These are phyloP conservation scores for Cystobasidium slooffiae DNA, from an alignment of 1,284 basidiomycete genomes.

Conservation along the genomic window DNA sequence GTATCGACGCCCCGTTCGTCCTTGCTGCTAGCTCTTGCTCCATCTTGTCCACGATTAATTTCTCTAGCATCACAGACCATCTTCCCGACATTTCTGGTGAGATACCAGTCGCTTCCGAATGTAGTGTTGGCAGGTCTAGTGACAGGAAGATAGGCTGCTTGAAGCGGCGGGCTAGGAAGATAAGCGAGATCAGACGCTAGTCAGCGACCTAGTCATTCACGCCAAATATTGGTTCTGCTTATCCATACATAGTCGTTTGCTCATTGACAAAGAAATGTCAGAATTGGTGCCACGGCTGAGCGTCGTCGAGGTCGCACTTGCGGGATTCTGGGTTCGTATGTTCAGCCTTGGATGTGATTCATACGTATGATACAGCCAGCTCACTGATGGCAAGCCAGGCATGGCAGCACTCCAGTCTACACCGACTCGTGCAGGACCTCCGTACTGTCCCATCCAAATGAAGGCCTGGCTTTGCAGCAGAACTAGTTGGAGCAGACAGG, in stretches of 20 bases:
- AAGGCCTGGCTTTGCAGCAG: constrained; percentile 28
- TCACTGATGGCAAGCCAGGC: constrained; percentile 16
- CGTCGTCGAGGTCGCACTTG: constrained; percentile 2
- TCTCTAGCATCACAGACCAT: constrained; percentile 29
- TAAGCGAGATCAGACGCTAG: background rate
- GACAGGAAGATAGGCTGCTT: constrained; percentile 37
- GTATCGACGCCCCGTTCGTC: background rate
- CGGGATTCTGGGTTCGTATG: background rate
- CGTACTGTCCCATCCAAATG: constrained; percentile 36
- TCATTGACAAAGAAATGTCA: constrained; percentile 37
- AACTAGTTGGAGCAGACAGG: constrained; percentile 33
- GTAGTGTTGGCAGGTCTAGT: constrained; percentile 28
- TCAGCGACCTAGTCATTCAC: background rate
- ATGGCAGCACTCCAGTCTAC: constrained; percentile 41
- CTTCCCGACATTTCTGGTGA: constrained; percentile 23
- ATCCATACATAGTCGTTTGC: constrained; percentile 30
- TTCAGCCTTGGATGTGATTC: background rate
- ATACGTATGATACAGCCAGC: background rate
- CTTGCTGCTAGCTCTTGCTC: constrained; percentile 15
- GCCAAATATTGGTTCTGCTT: too few relatives aligned
- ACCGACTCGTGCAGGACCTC: constrained; percentile 16
- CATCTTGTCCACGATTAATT: constrained; percentile 28
- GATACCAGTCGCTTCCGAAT: constrained; percentile 19
- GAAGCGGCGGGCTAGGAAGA: constrained; percentile 24
- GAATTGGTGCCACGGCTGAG: constrained; percentile 16